Percentiles rank a stretch among this genome's conserved stretches.
Evolutionary conservation across 495 filamentous ascomycete genomes (phyloP).

Genomic region (Annulohypoxylon maeteangense): DNA sequence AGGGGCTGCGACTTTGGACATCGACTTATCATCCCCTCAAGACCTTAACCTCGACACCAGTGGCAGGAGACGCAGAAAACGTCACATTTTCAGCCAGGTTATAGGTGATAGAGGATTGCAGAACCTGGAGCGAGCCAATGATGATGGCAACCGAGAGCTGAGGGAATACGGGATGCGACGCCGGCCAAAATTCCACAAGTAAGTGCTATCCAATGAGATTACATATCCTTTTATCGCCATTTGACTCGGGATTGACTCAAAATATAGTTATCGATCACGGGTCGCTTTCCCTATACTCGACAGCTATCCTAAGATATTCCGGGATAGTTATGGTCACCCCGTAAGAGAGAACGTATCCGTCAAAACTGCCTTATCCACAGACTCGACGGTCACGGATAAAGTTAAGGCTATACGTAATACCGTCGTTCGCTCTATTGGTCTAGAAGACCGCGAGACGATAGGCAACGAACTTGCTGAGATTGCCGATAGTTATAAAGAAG

Average conservation of each 20-base stretch:
- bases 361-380: constrained; percentile 75
- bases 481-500: constrained; percentile 87
- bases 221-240: not conserved
- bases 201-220: constrained; percentile 42
- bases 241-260: constrained; percentile 19
- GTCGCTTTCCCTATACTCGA: constrained; percentile 81
- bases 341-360: constrained; percentile 62
- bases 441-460: constrained; percentile 85
- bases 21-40: constrained; percentile 66
- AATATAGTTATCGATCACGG: constrained; percentile 55
- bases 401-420: constrained; percentile 73
- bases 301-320: constrained; percentile 81
- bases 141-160: constrained; percentile 43
- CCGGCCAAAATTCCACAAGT: constrained; percentile 70
- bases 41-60: constrained; percentile 35
- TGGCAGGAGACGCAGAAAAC: constrained; percentile 47
- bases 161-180: constrained; percentile 53
- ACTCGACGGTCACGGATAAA: constrained; percentile 72
- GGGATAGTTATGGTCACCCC: constrained; percentile 49
- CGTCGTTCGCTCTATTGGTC: constrained; percentile 64
- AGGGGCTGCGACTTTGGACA: constrained; percentile 59
- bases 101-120: constrained; percentile 55
- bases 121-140: constrained; percentile 42
- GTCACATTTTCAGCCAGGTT: constrained; percentile 73
- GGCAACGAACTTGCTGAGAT: constrained; percentile 86